phyloP scores from a whole-genome alignment of 2,329 filamentous ascomycete genomes.

The Alternaria brassicae region DNA sequence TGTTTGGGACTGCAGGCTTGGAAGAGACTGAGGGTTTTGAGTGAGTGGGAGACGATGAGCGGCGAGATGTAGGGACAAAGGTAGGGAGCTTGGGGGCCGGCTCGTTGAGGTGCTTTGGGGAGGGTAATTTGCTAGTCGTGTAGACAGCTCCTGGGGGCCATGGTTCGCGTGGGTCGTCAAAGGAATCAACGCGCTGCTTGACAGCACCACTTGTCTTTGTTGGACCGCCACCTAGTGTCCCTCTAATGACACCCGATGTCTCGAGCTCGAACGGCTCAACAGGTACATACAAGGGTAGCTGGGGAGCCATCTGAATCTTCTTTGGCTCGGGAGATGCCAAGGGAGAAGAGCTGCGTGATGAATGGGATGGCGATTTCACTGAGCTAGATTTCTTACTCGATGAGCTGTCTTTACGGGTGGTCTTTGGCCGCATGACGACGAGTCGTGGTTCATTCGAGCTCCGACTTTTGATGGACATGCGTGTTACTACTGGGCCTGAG shows the following conservation, averaged over 20 bases:
- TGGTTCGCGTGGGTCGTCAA: constrained; percentile 32
- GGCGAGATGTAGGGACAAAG: constrained; percentile 22
- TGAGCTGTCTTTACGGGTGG: constrained; percentile 34
- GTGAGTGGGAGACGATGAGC: constrained; percentile 8
- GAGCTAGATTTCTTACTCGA: constrained; percentile 33
- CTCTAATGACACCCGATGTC: constrained; percentile 14
- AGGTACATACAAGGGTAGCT: constrained; percentile 26
- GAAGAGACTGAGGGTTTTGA: constrained; percentile 7
- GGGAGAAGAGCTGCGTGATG: constrained; percentile 31
- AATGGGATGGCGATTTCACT: constrained; percentile 28
- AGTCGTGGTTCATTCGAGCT: constrained; percentile 46
- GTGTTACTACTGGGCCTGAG: constrained; percentile 37
- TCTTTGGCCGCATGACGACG: constrained; percentile 47
- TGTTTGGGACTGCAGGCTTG: constrained; percentile 10
- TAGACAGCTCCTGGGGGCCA: constrained; percentile 30
- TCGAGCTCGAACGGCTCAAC: constrained; percentile 33
- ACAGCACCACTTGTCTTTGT: constrained; percentile 14
- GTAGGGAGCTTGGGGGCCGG: constrained; percentile 24
- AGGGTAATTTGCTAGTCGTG: constrained; percentile 10
- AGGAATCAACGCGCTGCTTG: constrained; percentile 29
- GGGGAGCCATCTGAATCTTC: constrained; percentile 11
- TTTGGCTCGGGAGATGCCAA: constrained; percentile 30
- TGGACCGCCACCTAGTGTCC: constrained; percentile 16
- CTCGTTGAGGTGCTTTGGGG: constrained; percentile 21
- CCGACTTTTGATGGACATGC: constrained; percentile 36